Conservation (phyloP, 1,139 yeast species). For the Suhomyces kunorum region DNA sequence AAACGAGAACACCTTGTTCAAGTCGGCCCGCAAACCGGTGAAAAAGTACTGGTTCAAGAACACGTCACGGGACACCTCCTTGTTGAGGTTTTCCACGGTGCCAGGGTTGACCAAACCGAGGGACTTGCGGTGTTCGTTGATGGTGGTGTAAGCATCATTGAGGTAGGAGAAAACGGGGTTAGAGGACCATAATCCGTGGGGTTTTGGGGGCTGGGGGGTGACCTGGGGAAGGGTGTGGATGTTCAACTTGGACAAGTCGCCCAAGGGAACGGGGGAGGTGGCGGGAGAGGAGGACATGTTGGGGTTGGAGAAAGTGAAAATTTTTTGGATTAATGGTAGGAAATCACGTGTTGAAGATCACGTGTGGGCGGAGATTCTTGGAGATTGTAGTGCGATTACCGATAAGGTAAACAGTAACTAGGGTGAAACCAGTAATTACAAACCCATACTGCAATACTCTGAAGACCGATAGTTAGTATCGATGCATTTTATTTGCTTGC, state of each 20-base stretch:
- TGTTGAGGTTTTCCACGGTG: conserved; percentile 87
- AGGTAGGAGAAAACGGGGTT: conserved; percentile 83
- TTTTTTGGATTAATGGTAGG: conserved; percentile 4
- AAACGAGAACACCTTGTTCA: conserved; percentile 87
- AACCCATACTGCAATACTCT: no score
- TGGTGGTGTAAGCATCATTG: conserved; percentile 71
- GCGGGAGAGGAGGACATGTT: conserved; percentile 21
- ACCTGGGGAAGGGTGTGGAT: conserved; percentile 61
- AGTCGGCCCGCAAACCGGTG: conserved; percentile 96
- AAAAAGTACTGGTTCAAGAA: conserved; percentile 87
- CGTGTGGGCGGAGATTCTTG: no score
- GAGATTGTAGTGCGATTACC: no score
- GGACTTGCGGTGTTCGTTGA: conserved; percentile 77
- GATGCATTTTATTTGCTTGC: no score
- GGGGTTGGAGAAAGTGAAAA: conserved; percentile 7
- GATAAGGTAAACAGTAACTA: no score
- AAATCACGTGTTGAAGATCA: not conserved
- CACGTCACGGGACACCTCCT: conserved; percentile 92
- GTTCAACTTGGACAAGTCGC: conserved; percentile 54
- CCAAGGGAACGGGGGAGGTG: conserved; percentile 40
- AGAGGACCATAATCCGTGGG: conserved; percentile 72
- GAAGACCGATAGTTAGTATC: no score
- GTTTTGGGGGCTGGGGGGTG: conserved; percentile 51
- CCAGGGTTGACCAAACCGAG: conserved; percentile 90
- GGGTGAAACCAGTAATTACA: no score